phyloP scores from a whole-genome alignment of 1,284 basidiomycete species.

The Fomitopsis palustris region DNA sequence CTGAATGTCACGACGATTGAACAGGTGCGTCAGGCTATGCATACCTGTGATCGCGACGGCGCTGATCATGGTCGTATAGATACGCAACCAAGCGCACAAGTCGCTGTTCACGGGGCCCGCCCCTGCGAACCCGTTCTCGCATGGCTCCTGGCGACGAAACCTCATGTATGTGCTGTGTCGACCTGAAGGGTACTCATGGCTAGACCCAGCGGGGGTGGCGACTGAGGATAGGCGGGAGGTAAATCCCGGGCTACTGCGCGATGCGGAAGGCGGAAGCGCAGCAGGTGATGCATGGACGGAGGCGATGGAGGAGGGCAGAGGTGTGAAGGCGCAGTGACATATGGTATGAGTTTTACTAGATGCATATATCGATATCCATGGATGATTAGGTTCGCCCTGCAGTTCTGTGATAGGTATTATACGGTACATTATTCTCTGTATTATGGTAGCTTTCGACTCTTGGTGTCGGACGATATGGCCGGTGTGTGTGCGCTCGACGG shows the following conservation, averaged over 20 bases:
- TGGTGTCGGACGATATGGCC: background rate
- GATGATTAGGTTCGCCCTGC: background rate
- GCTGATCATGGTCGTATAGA: constrained; percentile 35
- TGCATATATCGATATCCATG: background rate
- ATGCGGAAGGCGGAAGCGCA: constrained; percentile 4
- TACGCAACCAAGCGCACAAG: constrained; percentile 78
- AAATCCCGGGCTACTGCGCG: constrained; percentile 49
- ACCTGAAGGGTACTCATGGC: constrained; percentile 68
- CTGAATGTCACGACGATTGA: constrained; percentile 92
- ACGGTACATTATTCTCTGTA: constrained; percentile 1
- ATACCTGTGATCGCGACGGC: background rate
- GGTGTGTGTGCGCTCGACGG: background rate
- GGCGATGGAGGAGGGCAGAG: constrained; percentile 21
- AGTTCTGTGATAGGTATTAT: background rate
- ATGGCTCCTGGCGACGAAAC: constrained; percentile 70
- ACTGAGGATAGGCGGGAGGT: constrained; percentile 66
- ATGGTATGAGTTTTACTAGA: background rate
- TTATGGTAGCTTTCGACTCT: background rate
- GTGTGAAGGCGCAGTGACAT: constrained; percentile 18
- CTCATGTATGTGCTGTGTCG: constrained; percentile 67
- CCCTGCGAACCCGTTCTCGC: constrained; percentile 77
- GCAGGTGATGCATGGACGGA: constrained; percentile 17
- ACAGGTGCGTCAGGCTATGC: constrained; percentile 49
- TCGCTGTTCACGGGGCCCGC: constrained; percentile 53
- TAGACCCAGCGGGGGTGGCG: constrained; percentile 49